Percentiles rank a stretch among this genome's conserved stretches.
Evolutionary conservation across 1,139 yeast species (phyloP).

Genomic region (Taphrina confusa): DNA sequence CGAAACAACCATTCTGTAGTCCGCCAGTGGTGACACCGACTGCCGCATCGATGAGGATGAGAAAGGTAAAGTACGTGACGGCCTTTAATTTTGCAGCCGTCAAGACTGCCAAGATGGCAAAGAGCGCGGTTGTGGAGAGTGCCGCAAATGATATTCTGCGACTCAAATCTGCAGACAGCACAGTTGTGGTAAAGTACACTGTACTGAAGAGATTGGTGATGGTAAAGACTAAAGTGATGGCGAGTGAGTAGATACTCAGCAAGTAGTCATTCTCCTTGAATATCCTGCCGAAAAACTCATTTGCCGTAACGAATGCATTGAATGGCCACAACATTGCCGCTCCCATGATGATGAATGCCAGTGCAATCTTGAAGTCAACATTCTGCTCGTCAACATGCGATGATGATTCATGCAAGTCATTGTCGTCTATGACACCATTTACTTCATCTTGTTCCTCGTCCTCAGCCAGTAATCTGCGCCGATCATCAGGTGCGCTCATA

Average conservation of each 20-base stretch:
- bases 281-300: slow-evolving; percentile 72
- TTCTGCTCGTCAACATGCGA: background rate
- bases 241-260: slow-evolving; percentile 39
- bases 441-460: slow-evolving; percentile 3
- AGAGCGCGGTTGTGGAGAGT: slow-evolving; percentile 55
- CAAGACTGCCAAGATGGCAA: slow-evolving; percentile 50
- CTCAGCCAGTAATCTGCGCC: slow-evolving; percentile 5
- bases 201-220: slow-evolving; percentile 64
- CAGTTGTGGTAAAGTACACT: slow-evolving; percentile 66
- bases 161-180: slow-evolving; percentile 63
- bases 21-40: slow-evolving; percentile 57
- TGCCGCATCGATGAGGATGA: slow-evolving; percentile 51
- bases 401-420: background rate
- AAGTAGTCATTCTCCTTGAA: slow-evolving; percentile 58
- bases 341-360: slow-evolving; percentile 36
- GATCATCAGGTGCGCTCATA: background rate
- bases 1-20: slow-evolving; percentile 71
- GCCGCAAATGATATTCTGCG: slow-evolving; percentile 60
- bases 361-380: slow-evolving; percentile 5
- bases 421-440: background rate
- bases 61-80: slow-evolving; percentile 55
- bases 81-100: slow-evolving; percentile 49
- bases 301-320: slow-evolving; percentile 87
- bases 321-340: slow-evolving; percentile 90
- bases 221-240: slow-evolving; percentile 85